phyloP scores from a whole-genome alignment of 441 rosid species.

The Erodium moschatum region DNA sequence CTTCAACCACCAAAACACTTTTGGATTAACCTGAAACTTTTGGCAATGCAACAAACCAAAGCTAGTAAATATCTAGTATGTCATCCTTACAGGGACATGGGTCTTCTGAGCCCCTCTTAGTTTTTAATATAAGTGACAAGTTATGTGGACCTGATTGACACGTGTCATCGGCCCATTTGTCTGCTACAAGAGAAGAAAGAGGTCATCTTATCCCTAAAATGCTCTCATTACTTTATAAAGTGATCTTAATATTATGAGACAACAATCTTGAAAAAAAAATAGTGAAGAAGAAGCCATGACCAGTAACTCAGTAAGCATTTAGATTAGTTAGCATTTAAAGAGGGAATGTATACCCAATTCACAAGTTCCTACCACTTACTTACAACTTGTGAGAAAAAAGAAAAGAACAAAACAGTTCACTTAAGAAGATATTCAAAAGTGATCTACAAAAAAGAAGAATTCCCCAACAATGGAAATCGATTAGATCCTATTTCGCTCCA shows the following conservation, averaged over 20 bases:
- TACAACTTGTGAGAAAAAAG: neutral
- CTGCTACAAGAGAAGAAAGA: neutral
- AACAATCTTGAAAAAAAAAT: neutral
- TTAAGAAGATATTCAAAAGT: neutral
- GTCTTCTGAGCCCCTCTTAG: neutral
- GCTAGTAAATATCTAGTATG: neutral
- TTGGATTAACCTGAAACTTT: neutral
- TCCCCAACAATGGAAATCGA: constrained; percentile 26
- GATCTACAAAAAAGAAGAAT: constrained; percentile 11
- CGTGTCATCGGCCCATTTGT: neutral
- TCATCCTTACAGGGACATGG: neutral
- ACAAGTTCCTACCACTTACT: constrained; percentile 4
- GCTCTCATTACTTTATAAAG: too few species aligned
- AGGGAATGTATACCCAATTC: neutral
- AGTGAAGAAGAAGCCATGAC: neutral
- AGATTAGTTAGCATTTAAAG: too few species aligned
- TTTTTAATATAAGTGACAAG: neutral
- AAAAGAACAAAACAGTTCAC: neutral
- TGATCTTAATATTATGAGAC: neutral
- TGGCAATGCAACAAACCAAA: neutral
- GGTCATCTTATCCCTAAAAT: neutral
- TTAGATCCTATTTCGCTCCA: constrained; percentile 26
- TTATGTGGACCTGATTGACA: neutral
- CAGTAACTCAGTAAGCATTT: neutral
- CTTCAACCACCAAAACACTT: neutral